A percentile compares a stretch with the other conserved stretches of the same genome.
These are phyloP conservation scores for Phaffomyces opuntiae DNA, from an alignment of 805 yeast genomes.

Conservation along the genomic window DNA sequence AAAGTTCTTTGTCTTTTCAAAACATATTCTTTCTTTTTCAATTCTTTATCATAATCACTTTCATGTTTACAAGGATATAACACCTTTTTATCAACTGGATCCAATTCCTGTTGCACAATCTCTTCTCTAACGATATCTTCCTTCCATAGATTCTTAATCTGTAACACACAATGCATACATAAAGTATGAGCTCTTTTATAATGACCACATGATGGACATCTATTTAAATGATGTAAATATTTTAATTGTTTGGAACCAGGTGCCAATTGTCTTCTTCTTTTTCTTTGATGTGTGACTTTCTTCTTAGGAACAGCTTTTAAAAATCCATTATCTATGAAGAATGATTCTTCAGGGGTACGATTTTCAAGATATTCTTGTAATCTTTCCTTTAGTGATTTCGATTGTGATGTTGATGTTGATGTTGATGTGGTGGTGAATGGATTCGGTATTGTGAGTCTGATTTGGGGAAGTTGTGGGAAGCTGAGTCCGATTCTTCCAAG, in stretches of 20 bases:
- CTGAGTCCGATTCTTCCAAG: constrained; percentile 15
- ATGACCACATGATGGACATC: constrained; percentile 95
- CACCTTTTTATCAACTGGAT: constrained; percentile 54
- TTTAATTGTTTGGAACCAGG: constrained; percentile 79
- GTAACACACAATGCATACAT: constrained; percentile 88
- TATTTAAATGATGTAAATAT: constrained; percentile 65
- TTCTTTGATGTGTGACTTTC: constrained; percentile 81
- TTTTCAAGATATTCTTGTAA: constrained; percentile 27
- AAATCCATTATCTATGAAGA: constrained; percentile 60
- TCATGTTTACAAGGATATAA: constrained; percentile 69
- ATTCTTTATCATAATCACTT: constrained; percentile 35
- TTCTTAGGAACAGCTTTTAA: constrained; percentile 90
- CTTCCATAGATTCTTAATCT: constrained; percentile 72
- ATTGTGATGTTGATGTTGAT: background rate
- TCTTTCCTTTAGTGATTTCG: constrained; percentile 27
- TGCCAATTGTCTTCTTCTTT: constrained; percentile 75
- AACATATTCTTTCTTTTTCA: constrained; percentile 49
- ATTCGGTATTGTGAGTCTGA: constrained; percentile 20
- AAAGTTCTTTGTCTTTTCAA: constrained; percentile 48
- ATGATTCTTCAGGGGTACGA: constrained; percentile 25
- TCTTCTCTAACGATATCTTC: constrained; percentile 7
- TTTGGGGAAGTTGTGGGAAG: constrained; percentile 21
- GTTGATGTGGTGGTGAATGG: constrained; percentile 6
- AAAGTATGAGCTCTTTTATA: constrained; percentile 83
- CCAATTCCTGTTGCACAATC: constrained; percentile 29